Conservation (phyloP, 768 basidiomycete species). For the Gelatoporia subvermispora region DNA sequence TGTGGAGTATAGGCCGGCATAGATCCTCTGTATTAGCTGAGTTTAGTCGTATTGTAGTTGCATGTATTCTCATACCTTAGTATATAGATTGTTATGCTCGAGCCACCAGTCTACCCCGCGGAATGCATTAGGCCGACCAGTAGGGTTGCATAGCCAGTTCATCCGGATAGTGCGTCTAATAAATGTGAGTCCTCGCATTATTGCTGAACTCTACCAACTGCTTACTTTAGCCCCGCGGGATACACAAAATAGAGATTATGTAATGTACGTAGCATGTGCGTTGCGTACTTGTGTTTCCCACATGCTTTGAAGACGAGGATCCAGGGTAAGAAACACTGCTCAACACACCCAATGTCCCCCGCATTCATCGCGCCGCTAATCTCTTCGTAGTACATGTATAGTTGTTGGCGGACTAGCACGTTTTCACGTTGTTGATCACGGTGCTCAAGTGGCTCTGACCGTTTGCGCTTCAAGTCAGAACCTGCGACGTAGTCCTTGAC, state of each 20-base stretch:
- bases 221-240: constrained; percentile 10
- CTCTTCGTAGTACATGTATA: constrained; percentile 38
- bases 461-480: constrained; percentile 1
- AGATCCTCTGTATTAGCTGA: constrained; percentile 11
- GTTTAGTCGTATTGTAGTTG: constrained; percentile 12
- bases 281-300: constrained; percentile 28
- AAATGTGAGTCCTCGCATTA: too few species aligned
- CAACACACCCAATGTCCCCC: constrained; percentile 30
- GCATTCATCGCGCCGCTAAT: constrained; percentile 24
- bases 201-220: too few species aligned
- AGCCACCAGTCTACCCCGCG: constrained; percentile 35
- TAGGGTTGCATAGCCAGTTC: constrained; percentile 31
- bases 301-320: constrained; percentile 21
- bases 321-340: constrained; percentile 23
- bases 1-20: constrained; percentile 33
- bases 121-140: constrained; percentile 25
- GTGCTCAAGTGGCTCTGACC: background rate
- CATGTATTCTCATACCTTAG: constrained; percentile 29
- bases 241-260: constrained; percentile 18
- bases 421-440: constrained; percentile 34
- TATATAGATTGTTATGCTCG: constrained; percentile 40
- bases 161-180: constrained; percentile 14
- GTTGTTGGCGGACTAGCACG: constrained; percentile 24
- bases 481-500: constrained; percentile 14
- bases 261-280: constrained; percentile 19